Percentiles rank a stretch among this genome's conserved stretches.
Conservation (phyloP, 352 stramenopile species). For the Phytophthora brassicae region DNA sequence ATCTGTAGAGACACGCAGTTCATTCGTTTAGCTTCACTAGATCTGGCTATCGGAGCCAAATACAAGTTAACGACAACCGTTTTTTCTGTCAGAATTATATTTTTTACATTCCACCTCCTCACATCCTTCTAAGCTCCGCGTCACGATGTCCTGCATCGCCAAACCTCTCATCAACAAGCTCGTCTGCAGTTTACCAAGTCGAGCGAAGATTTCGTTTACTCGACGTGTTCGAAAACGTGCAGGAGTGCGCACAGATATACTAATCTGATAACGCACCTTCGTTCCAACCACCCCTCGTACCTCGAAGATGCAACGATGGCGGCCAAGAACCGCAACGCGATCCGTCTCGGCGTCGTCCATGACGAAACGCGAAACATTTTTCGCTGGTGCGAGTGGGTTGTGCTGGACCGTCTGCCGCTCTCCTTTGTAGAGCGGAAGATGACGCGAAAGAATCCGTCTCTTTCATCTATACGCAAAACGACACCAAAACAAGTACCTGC, state of each 20-base stretch:
- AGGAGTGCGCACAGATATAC: constrained; percentile 7
- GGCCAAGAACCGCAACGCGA: constrained; percentile 1
- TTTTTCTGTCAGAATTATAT: too few relatives aligned
- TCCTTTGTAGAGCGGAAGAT: constrained; percentile 5
- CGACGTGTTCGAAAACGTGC: too few relatives aligned
- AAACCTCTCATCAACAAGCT: too few relatives aligned
- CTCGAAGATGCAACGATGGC: constrained; percentile 6
- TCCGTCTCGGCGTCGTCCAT: background rate
- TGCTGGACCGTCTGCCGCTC: background rate
- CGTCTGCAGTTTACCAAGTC: too few relatives aligned
- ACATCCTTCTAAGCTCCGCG: too few relatives aligned
- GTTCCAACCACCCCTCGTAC: constrained; percentile 4
- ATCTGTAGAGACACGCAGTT: too few relatives aligned
- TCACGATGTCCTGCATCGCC: too few relatives aligned
- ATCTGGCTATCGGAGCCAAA: too few relatives aligned
- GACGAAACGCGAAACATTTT: constrained; percentile 2
- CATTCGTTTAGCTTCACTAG: too few relatives aligned
- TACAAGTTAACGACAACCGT: too few relatives aligned
- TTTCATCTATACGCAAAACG: constrained; percentile 2
- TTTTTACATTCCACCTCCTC: too few relatives aligned
- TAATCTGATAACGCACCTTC: constrained; percentile 8
- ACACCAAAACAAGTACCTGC: constrained; percentile 1
- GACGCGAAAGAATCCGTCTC: background rate
- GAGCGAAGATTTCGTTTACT: too few relatives aligned
- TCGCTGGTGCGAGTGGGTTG: constrained; percentile 4